phyloP scores from a whole-genome alignment of 805 yeast species.

The Sugiyamaella boreocaroliniensis region DNA sequence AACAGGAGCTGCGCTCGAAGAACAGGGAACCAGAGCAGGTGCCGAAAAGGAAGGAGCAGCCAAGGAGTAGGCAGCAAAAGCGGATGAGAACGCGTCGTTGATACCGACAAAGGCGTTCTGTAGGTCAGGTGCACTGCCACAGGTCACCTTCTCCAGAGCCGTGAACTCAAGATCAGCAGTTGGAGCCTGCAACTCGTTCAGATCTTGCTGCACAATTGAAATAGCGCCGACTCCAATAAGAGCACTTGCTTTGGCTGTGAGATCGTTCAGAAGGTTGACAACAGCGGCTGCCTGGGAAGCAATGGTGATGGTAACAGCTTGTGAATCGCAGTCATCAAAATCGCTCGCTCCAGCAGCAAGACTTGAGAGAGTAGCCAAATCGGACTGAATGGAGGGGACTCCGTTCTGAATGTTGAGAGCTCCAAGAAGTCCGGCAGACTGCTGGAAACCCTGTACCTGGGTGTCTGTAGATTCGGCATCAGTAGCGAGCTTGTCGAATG shows the following conservation, averaged over 20 bases:
- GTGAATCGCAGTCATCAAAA: not conserved
- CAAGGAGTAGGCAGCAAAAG: conserved; percentile 4
- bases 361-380: conserved; percentile 11
- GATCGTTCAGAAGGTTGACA: conserved; percentile 12
- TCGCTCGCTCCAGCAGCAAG: conserved; percentile 8
- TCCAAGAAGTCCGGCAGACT: conserved; percentile 22
- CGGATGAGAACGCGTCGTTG: conserved; percentile 8
- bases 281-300: conserved; percentile 14
- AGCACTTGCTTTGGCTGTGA: conserved; percentile 21
- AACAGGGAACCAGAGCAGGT: conserved; percentile 4
- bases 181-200: conserved; percentile 17
- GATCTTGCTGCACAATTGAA: conserved; percentile 21
- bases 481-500: conserved; percentile 6
- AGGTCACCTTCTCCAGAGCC: conserved; percentile 15
- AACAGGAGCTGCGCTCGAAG: not conserved
- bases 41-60: not conserved
- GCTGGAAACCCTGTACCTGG: conserved; percentile 4
- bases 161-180: conserved; percentile 18
- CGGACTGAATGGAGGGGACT: conserved; percentile 16
- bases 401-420: conserved; percentile 26
- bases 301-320: conserved; percentile 9
- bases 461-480: conserved; percentile 9
- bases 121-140: conserved; percentile 11
- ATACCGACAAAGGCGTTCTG: conserved; percentile 12
- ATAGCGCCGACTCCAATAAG: conserved; percentile 20